Base-by-base conservation (phyloP, 2,329 filamentous ascomycete species). In the Didymella pomorum region DNA sequence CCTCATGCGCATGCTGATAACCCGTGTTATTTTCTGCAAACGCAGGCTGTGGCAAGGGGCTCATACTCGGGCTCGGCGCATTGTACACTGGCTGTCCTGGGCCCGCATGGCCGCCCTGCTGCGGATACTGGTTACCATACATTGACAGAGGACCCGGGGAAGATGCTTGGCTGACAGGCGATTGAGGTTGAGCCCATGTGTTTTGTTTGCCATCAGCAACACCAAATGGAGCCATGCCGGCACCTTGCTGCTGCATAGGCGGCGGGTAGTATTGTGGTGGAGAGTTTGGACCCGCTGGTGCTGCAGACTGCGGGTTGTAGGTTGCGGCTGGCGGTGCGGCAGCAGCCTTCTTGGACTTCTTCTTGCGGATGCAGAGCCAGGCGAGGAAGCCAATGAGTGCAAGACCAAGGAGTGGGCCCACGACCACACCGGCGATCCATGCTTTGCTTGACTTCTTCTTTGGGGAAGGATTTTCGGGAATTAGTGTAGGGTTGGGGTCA, bases 361-460 rank as follows among this genome's bases (percentile, higher is more conserved):
- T 70, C 47, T 60, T 65, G 28, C 62, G 61, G 11, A 71, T 45
- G 57, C 60, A 62, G 61, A 69, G 64, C 49, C 58, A 68, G 10
- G 62, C 43, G 8, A 62, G 31, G 10, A 59, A 26, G 7, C 60
- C 64, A 26, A 71, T 42, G 16, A 71, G 45, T n/a, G 67, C 66
- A 31, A 71, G 59, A 11, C 64, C 68, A 2, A 62, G 46, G 25
- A 73, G 47, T 14, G 68, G 68, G 1, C 70, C 69, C 8, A 72
- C 59, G 25, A 73, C 67, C 0, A 61, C 69, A n/a, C 69, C 71
- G 9, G 71, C 68, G 26, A 73, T 73, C 71, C 71, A 73, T 11
- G 67, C 68, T 53, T 72, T 68, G 57, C 63, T 67, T 25, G 59
- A 55, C 3, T 48, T 48, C 29, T 68, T 63, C 53, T 58, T 43